Evolutionary conservation across 768 basidiomycete species (phyloP).

Genomic region (Coprinopsis marcescibilis): DNA sequence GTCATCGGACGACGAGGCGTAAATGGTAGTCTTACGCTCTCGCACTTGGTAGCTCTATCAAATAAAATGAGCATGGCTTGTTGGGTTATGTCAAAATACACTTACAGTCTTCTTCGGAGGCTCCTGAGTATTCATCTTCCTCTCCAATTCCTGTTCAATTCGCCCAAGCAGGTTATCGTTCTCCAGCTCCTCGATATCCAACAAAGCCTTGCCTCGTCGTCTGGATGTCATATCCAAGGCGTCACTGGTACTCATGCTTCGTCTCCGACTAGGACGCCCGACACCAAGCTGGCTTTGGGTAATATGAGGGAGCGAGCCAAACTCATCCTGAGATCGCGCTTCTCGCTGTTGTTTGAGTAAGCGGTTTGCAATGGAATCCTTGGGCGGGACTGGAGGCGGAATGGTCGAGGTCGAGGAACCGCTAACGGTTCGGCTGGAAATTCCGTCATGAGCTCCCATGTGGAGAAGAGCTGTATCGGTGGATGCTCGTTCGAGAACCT

Average conservation of each 20-base stretch:
- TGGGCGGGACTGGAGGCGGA: conserved; percentile 49
- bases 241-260: conserved; percentile 79
- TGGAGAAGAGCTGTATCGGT: conserved; percentile 45
- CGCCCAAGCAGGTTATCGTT: conserved; percentile 59
- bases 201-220: conserved; percentile 29
- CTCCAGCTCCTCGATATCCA: conserved; percentile 33
- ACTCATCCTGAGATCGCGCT: conserved; percentile 40
- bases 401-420: conserved; percentile 33
- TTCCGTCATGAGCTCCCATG: conserved; percentile 28
- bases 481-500: conserved; percentile 41
- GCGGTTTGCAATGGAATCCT: too few species aligned
- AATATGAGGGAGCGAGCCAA: conserved; percentile 11
- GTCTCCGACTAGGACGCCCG: conserved; percentile 51
- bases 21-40: conserved; percentile 71
- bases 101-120: conserved; percentile 39
- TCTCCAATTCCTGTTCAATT: conserved; percentile 69
- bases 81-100: conserved; percentile 12
- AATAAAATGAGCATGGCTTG: conserved; percentile 10
- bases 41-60: conserved; percentile 74
- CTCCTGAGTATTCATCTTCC: conserved; percentile 54
- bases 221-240: conserved; percentile 41
- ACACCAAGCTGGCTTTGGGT: conserved; percentile 29
- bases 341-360: conserved; percentile 57
- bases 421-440: conserved; percentile 36
- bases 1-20: conserved; percentile 76